Percentiles rank a stretch among this genome's conserved stretches.
Evolutionary conservation across 176 grass and related monocot species (phyloP).

Genomic region (Canna indica): DNA sequence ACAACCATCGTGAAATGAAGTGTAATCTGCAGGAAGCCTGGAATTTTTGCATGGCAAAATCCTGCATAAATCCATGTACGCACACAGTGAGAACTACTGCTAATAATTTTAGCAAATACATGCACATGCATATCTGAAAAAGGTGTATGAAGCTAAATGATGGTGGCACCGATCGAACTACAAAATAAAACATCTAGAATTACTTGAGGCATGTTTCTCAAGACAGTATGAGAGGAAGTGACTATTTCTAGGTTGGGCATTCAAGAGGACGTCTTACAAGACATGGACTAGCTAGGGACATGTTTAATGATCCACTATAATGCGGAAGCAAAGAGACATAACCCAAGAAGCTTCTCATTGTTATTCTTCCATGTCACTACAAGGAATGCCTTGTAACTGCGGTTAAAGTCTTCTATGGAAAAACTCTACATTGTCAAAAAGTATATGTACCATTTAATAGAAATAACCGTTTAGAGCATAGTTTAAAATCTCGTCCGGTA

Average conservation of each 20-base stretch:
- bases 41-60: slow-evolving; percentile 7
- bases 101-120: background rate
- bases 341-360: background rate
- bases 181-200: no score
- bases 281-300: no score
- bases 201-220: no score
- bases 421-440: background rate
- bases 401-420: background rate
- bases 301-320: no score
- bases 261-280: no score
- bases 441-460: background rate
- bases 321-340: background rate
- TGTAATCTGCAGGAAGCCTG: background rate
- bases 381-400: background rate
- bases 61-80: background rate
- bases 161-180: no score
- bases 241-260: no score
- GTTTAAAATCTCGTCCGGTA: no score
- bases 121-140: no score
- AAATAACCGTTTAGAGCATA: background rate
- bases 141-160: no score
- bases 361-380: background rate
- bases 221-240: no score
- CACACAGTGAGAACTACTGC: background rate
- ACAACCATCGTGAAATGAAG: background rate